A percentile compares a stretch with the other conserved stretches of the same genome.
Conservation (phyloP, 345 rosid species). For the Stellera chamaejasme region DNA sequence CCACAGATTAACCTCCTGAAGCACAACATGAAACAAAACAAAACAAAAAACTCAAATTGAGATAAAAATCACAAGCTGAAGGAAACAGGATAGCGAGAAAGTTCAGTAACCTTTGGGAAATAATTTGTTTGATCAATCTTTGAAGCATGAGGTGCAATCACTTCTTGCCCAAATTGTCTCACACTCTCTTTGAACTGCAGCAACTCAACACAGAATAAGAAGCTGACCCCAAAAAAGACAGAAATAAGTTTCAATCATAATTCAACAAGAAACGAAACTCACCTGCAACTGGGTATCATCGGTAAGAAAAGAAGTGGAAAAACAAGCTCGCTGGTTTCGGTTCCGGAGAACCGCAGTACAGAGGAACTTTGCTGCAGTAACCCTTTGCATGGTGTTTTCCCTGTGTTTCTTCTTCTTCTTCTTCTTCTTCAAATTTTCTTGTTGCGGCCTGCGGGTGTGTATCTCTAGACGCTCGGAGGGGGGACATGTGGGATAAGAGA, state of each 20-base stretch:
- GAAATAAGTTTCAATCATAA: neutral
- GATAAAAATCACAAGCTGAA: neutral
- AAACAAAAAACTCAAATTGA: neutral
- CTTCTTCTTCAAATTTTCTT: neutral
- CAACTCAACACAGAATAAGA: neutral
- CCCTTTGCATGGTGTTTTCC: constrained; percentile 34
- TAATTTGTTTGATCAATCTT: constrained; percentile 63
- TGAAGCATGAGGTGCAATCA: constrained; percentile 70
- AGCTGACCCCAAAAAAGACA: neutral
- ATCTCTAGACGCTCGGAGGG: too few species aligned
- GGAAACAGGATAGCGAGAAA: neutral
- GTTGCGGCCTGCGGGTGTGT: too few species aligned
- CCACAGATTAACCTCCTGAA: constrained; percentile 84
- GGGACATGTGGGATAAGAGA: too few species aligned
- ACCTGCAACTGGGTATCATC: constrained; percentile 97
- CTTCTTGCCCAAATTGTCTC: constrained; percentile 66
- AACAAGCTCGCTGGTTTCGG: constrained; percentile 31
- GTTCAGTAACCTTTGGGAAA: constrained; percentile 61
- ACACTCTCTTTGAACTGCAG: constrained; percentile 89
- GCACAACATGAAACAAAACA: constrained; percentile 3
- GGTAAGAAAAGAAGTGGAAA: constrained; percentile 71
- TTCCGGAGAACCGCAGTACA: constrained; percentile 16
- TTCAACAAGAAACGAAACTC: neutral
- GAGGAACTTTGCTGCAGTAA: constrained; percentile 28
- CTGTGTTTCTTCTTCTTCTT: neutral